Percentiles rank a stretch among this genome's conserved stretches.
These are phyloP conservation scores for Xylaria sp. DNA, from an alignment of 2,329 filamentous ascomycete genomes.

Conservation along the genomic window DNA sequence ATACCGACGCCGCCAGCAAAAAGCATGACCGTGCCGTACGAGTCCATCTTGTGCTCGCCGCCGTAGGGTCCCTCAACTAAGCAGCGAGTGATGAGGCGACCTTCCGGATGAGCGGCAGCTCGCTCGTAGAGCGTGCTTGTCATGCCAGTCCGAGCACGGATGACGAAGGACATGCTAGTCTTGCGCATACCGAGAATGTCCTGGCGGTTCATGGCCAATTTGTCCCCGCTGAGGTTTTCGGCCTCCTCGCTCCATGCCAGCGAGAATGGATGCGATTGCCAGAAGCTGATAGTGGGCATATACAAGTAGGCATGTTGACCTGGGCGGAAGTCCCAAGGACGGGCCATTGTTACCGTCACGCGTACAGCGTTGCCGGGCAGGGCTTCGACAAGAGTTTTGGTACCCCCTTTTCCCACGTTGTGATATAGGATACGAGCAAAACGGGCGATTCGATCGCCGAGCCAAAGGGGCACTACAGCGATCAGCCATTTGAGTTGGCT, in stretches of 20 bases:
- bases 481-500: slow-evolving; percentile 69
- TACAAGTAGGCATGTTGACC: slow-evolving; percentile 85
- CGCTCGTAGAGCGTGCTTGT: slow-evolving; percentile 76
- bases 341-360: slow-evolving; percentile 77
- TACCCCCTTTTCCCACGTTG: slow-evolving; percentile 75
- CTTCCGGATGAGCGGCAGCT: slow-evolving; percentile 69
- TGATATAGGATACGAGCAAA: slow-evolving; percentile 70
- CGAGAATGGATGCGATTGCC: slow-evolving; percentile 83
- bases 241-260: slow-evolving; percentile 80
- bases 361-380: slow-evolving; percentile 80
- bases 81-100: slow-evolving; percentile 71
- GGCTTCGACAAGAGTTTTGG: slow-evolving; percentile 76
- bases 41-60: slow-evolving; percentile 75
- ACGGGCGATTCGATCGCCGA: slow-evolving; percentile 69
- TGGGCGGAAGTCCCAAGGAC: slow-evolving; percentile 79
- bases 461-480: slow-evolving; percentile 74
- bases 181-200: slow-evolving; percentile 70
- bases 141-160: slow-evolving; percentile 79
- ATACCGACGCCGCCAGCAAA: slow-evolving; percentile 86
- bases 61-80: slow-evolving; percentile 83
- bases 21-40: slow-evolving; percentile 81
- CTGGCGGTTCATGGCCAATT: slow-evolving; percentile 68
- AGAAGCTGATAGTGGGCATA: slow-evolving; percentile 76
- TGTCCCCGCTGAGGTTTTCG: slow-evolving; percentile 62
- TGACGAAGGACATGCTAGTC: slow-evolving; percentile 75